Percentiles rank a stretch among this genome's conserved stretches.
These are phyloP conservation scores for Asterophora parasitica DNA, from an alignment of 768 basidiomycete species.

Conservation along the genomic window DNA sequence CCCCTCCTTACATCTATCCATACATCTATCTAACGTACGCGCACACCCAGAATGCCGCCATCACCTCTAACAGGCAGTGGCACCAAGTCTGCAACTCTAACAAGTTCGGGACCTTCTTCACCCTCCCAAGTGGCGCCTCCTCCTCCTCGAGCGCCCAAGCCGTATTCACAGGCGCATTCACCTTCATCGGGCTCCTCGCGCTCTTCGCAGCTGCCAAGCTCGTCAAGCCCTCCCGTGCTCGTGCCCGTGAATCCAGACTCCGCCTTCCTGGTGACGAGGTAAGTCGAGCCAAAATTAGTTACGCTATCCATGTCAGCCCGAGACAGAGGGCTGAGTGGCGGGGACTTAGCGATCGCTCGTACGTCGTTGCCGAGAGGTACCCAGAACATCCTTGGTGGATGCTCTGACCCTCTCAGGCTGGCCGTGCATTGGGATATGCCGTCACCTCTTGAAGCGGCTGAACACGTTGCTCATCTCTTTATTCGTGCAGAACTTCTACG, in stretches of 20 bases:
- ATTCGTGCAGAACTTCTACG: too few relatives aligned
- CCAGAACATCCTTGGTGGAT: constrained; percentile 35
- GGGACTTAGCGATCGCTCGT: constrained; percentile 11
- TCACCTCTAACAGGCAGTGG: constrained; percentile 55
- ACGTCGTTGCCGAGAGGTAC: constrained; percentile 21
- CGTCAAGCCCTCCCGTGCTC: constrained; percentile 35
- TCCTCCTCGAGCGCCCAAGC: constrained; percentile 24
- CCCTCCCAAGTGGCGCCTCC: constrained; percentile 17
- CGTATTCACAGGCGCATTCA: constrained; percentile 32
- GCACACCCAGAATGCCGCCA: constrained; percentile 39
- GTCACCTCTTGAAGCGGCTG: too few relatives aligned
- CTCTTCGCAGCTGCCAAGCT: constrained; percentile 34
- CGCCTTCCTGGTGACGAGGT: constrained; percentile 46
- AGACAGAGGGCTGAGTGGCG: constrained; percentile 15
- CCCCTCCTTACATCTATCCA: not conserved
- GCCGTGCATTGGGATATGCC: too few relatives aligned
- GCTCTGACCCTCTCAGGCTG: constrained; percentile 23
- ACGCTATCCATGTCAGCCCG: constrained; percentile 35
- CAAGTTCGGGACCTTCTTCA: constrained; percentile 20
- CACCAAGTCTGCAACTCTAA: constrained; percentile 38
- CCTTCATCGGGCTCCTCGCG: constrained; percentile 34
- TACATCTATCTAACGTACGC: not conserved
- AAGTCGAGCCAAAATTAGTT: constrained; percentile 29
- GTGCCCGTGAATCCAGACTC: constrained; percentile 34
- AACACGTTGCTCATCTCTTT: too few relatives aligned